Base-by-base conservation (phyloP, 2,329 filamentous ascomycete genomes). In the Escovopsis sp. region DNA sequence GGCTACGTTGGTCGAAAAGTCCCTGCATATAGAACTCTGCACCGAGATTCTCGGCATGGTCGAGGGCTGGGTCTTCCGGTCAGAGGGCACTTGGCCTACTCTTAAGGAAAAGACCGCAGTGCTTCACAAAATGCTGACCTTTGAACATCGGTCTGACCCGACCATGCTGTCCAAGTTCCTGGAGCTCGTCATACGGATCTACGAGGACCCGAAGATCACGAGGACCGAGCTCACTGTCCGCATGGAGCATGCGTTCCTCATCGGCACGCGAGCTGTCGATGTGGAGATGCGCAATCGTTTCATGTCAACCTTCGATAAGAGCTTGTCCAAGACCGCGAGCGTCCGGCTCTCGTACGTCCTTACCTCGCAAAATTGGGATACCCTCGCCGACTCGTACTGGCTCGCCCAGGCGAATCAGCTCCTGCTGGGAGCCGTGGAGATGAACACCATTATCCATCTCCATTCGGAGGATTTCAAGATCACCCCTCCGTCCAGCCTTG, bases 21-120 rank as follows among this genome's bases (percentile, higher is more conserved):
- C 90, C 1, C 72, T 83, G 56, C 90, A 88, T 50, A 79, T 79
- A 39, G 70, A 75, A 15, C 70, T 99, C 7, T 96, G 90, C 56
- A 79, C 84, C 49, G 94, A 94, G 61, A 87, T 98, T 36, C 63
- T 99, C 19, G 76, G 79, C 34, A 88, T 98, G 72, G 88, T 94
- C 4, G 88, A 96, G 53, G 72, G 70, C 23, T 99, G 92, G 92
- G 83, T 98, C 5, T 98, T 99, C 64, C 75, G 85, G 44, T 90
- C 85, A 0, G 87, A 85, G 39, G 90, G 94, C 43, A 90, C 86
- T 2, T 94, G 90, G 70, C 90, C 90, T 1, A 98, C 90, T 0
- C 68, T 98, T 2, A 99, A 99, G 56, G 92, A 98, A 59, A 98
- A 98, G 64, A 96, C 88, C 0, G 92, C 92, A 1, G 90, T 99